Percentiles rank a stretch among this genome's conserved stretches.
Conservation (phyloP, 305 asterid genomes). For the Ajuga reptans region DNA sequence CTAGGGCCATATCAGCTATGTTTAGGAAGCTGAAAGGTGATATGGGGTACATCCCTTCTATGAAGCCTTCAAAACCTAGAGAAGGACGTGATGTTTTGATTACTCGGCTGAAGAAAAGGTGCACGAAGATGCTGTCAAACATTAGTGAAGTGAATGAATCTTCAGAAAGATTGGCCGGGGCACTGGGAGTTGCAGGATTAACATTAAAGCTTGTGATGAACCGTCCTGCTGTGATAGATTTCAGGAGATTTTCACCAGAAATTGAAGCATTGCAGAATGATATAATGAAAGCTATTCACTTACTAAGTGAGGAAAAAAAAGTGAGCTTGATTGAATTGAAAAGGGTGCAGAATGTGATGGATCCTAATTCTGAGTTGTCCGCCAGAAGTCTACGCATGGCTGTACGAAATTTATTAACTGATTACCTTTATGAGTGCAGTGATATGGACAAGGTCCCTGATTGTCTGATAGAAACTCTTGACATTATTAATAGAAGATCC, state of each 20-base stretch:
- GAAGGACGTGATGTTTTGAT: conserved; percentile 22
- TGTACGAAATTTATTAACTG: conserved; percentile 54
- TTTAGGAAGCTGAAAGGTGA: conserved; percentile 48
- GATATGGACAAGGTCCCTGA: conserved; percentile 63
- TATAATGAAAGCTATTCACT: conserved; percentile 53
- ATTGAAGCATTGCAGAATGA: conserved; percentile 56
- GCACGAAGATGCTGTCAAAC: conserved; percentile 42
- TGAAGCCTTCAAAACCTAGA: conserved; percentile 19
- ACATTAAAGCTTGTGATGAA: conserved; percentile 42
- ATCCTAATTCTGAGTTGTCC: conserved; percentile 30
- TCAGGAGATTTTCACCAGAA: conserved; percentile 53
- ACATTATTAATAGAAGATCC: conserved; percentile 41
- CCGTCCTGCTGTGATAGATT: conserved; percentile 30
- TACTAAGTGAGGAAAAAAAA: conserved; percentile 25
- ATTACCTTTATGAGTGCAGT: conserved; percentile 67
- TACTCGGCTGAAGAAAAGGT: conserved; percentile 29
- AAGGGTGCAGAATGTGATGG: conserved; percentile 40
- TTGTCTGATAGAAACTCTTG: conserved; percentile 37
- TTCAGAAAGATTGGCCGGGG: conserved; percentile 47
- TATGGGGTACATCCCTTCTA: conserved; percentile 37
- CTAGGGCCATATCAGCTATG: conserved; percentile 47
- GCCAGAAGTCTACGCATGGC: conserved; percentile 31
- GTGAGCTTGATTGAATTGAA: conserved; percentile 39
- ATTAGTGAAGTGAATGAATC: conserved; percentile 37
- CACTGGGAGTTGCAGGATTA: conserved; percentile 63